Evolutionary conservation across 1,284 basidiomycete species (phyloP), one percentile per base, ranked within the genome.

Genomic region (Cerioporus squamosus): DNA sequence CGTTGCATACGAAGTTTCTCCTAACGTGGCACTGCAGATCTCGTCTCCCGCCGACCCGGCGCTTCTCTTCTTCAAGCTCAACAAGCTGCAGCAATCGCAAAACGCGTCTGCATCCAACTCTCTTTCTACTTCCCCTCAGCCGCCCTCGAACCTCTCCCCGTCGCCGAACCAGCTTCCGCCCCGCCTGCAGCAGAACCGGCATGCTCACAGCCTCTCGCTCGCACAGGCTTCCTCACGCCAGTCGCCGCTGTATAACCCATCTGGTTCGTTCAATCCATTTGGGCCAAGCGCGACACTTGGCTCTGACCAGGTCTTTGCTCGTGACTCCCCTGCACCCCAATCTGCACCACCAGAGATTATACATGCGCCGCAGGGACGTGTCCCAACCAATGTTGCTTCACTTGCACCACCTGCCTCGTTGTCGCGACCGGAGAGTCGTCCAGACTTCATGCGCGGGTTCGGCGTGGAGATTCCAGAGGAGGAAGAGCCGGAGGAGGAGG

Each of bases 1-100:
- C 56, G 57, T 53, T 55, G 36, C 23, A n/a, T 45, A 22, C 42
- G 39, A 20, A 45, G 22, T 26, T 33, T 42, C n/a, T 40, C 38
- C 58, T 64, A 40, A 59, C 26, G 20, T 38, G 38, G 55, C 18
- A 44, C 46, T 48, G n/a, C 67, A 93, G 91, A 91, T 93, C 73
- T 93, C 91, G 2, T 92, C 90, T 20, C 90, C 91, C 23, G 91
- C 91, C 7, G 91, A 93, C 69, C 90, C 91, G 42, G 87, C 87
- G 18, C 74, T 93, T 24, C 77, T 93, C 24, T 80, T 85, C 66
- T 93, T 89, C 76, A 93, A 91, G 70, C 78, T 93, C 44, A 91
- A 91, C 74, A 92, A 90, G 72, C 77, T 93, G 10, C 90, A 91
- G 65, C 85, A 88, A 71, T 82, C 88, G 0, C 90, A 91, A 66